Conservation (phyloP, 1,284 basidiomycete genomes). For the Filobasidium uniguttulatum region DNA sequence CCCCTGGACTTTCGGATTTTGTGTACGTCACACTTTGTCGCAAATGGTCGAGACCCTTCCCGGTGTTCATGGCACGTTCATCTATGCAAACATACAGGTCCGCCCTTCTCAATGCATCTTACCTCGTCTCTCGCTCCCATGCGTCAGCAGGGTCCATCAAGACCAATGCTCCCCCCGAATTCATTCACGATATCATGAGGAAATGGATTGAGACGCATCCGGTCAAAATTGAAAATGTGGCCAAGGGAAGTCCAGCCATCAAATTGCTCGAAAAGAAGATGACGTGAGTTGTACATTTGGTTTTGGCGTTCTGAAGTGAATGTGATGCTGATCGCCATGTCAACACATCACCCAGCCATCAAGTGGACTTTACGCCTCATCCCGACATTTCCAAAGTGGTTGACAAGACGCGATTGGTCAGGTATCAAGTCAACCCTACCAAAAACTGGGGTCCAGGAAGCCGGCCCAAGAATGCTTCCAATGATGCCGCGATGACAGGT, state of each 20-base stretch:
- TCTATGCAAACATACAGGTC: conserved; percentile 43
- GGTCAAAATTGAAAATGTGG: conserved; percentile 65
- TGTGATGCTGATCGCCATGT: background rate
- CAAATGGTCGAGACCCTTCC: background rate
- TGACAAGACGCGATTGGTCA: conserved; percentile 58
- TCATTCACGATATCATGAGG: conserved; percentile 70
- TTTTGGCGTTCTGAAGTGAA: background rate
- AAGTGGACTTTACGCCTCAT: conserved; percentile 61
- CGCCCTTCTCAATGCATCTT: conserved; percentile 73
- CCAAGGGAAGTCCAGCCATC: conserved; percentile 54
- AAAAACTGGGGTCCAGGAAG: conserved; percentile 75
- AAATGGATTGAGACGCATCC: conserved; percentile 63
- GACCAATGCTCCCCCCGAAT: conserved; percentile 60
- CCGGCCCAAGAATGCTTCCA: conserved; percentile 13
- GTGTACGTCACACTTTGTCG: conserved; percentile 44
- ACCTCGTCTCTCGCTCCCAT: conserved; percentile 77
- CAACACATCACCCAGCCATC: conserved; percentile 39
- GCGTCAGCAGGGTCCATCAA: conserved; percentile 79
- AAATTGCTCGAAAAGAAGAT: conserved; percentile 52
- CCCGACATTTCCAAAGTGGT: conserved; percentile 48
- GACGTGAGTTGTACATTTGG: conserved; percentile 41
- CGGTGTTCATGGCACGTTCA: conserved; percentile 6
- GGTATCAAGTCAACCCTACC: conserved; percentile 83
- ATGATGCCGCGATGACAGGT: conserved; percentile 3
- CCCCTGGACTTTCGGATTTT: conserved; percentile 42